Base-by-base conservation (phyloP, 208 protist species). In the Leishmania lainsoni region DNA sequence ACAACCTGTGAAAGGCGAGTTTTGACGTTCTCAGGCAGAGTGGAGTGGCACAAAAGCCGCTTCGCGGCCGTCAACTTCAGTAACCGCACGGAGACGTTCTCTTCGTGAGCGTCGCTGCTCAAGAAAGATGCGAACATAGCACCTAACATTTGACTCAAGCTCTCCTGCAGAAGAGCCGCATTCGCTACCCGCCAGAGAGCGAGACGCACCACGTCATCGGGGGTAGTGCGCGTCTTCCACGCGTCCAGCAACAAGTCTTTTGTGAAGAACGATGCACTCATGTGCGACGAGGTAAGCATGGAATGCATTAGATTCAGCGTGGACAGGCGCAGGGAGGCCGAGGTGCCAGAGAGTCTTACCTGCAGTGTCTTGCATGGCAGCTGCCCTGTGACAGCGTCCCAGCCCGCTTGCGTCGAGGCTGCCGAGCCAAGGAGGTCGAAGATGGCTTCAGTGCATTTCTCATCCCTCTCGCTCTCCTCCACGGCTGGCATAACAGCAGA, bases 51-150 rank as follows among this genome's bases (percentile, higher is more conserved):
- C 2, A 75, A 22, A 5, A 87, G 77, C 29, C 92, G 78, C 22
- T 81, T 52, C 1, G 92, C 92, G 0, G 89, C 87, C 22, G 59
- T 61, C 70, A 96, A 78, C 70, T 95, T 92, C 51, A 89, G 26
- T n/a, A 72, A 72, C 32, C 94, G 91, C 54, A 97, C 87, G 5
- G 59, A 66, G 42, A 81, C 71, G 51, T 63, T 85, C 45, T 87
- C 79, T 51, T 77, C 87, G 52, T 86, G 76, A 3, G 79, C 75
- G 0, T 68, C 69, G 26, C 90, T 88, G 69, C 83, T 93, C 6
- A 97, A 76, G 74, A 88, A 95, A 8, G 93, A 92, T 14, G 91
- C 93, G 72, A 83, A 94, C 10, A 86, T 45, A 0, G 83, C 58
- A 4, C 82, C 79, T 39, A 93, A 39, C 20, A 82, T 63, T 54